Percentiles rank a stretch among this genome's conserved stretches.
These are phyloP conservation scores for Solanum rostratum DNA, from an alignment of 257 asterid species.

Conservation along the genomic window DNA sequence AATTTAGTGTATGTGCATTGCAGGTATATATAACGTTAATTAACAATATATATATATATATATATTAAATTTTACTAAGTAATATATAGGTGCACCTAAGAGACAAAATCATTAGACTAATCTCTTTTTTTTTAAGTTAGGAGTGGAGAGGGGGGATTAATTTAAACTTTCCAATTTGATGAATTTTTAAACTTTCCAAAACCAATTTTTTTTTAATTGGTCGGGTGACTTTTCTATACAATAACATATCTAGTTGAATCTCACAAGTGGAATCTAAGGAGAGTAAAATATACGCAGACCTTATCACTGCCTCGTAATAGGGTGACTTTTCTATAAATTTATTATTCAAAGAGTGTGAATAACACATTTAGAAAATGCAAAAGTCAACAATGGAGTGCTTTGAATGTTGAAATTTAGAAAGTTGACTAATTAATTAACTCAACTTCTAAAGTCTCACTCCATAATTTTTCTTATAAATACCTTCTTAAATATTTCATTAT, in stretches of 20 bases:
- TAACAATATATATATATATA: no score
- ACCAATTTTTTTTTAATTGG: background rate
- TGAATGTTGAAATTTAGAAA: background rate
- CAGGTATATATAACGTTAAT: no score
- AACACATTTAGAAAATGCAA: background rate
- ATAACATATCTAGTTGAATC: no score
- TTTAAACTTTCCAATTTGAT: no score
- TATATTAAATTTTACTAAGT: no score
- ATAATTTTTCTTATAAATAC: background rate
- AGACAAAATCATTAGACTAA: no score
- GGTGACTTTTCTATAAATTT: background rate
- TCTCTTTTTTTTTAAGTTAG: no score
- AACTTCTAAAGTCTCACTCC: background rate
- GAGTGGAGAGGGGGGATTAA: background rate
- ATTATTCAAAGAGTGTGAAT: background rate
- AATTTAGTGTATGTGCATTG: no score
- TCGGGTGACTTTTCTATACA: background rate
- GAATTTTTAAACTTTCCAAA: background rate
- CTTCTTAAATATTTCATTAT: background rate
- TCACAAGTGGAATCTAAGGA: no score
- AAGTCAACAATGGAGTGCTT: slow-evolving; percentile 5
- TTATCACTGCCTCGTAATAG: no score
- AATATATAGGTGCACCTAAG: no score
- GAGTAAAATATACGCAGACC: background rate
- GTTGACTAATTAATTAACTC: background rate